phyloP scores from a whole-genome alignment of 2,329 filamentous ascomycete genomes.

The Whalleya microplaca region DNA sequence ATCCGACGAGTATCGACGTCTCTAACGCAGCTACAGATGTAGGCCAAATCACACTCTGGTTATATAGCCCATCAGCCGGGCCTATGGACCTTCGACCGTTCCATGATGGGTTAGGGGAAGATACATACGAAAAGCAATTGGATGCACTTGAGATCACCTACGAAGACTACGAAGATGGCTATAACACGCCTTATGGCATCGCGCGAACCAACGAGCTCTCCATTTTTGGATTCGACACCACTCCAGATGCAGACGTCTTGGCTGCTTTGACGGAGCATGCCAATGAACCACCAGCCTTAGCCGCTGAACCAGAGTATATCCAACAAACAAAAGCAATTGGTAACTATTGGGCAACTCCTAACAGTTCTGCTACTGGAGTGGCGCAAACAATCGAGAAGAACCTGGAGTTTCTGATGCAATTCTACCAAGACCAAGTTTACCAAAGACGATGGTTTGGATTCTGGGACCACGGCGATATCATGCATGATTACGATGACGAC shows the following conservation, averaged over 20 bases:
- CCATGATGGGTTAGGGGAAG: conserved; percentile 60
- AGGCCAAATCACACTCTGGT: conserved; percentile 61
- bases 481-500: conserved; percentile 64
- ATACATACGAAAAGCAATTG: conserved; percentile 60
- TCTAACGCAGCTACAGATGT: conserved; percentile 51
- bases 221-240: conserved; percentile 55
- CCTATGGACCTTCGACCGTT: conserved; percentile 61
- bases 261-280: conserved; percentile 48
- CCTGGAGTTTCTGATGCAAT: conserved; percentile 59
- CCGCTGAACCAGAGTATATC: conserved; percentile 53
- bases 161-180: conserved; percentile 61
- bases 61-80: conserved; percentile 60
- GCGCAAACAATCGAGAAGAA: conserved; percentile 52
- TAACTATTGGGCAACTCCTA: conserved; percentile 55
- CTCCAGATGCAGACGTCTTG: conserved; percentile 53
- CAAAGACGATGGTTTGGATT: conserved; percentile 67
- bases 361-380: conserved; percentile 27
- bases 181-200: conserved; percentile 61
- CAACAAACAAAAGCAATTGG: conserved; percentile 56
- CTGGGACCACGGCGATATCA: conserved; percentile 64
- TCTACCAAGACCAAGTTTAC: conserved; percentile 59
- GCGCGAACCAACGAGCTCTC: conserved; percentile 61
- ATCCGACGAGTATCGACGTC: conserved; percentile 62
- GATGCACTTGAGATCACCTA: conserved; percentile 67
- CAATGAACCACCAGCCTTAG: conserved; percentile 56